Conservation (phyloP, 495 filamentous ascomycete genomes). For the Alectoria sarmentosa region DNA sequence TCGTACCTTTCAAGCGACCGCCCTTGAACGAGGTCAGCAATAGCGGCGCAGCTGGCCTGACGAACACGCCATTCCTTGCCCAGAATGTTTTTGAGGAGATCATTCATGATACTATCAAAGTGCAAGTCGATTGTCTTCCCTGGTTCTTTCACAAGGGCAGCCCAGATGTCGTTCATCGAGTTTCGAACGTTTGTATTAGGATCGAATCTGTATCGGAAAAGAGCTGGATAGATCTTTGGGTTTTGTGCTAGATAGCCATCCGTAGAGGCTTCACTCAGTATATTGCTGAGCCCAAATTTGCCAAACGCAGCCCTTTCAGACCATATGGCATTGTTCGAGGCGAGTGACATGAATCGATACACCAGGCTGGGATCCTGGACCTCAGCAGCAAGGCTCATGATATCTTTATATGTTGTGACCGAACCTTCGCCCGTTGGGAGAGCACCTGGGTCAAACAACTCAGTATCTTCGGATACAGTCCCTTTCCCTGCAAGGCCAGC, state of each 20-base stretch:
- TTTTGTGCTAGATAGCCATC: slow-evolving; percentile 64
- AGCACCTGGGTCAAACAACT: slow-evolving; percentile 90
- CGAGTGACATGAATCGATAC: slow-evolving; percentile 95
- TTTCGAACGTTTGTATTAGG: slow-evolving; percentile 85
- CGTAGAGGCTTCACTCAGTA: slow-evolving; percentile 79
- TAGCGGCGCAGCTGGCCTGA: slow-evolving; percentile 84
- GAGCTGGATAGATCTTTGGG: slow-evolving; percentile 88
- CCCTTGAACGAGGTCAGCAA: slow-evolving; percentile 77
- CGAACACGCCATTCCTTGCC: slow-evolving; percentile 89
- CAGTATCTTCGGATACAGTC: slow-evolving; percentile 78
- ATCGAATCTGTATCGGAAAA: slow-evolving; percentile 91
- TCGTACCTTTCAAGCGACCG: slow-evolving; percentile 70
- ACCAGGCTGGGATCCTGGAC: slow-evolving; percentile 90
- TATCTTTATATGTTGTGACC: slow-evolving; percentile 90
- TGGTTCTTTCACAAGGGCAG: slow-evolving; percentile 78
- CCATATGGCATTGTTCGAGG: slow-evolving; percentile 92
- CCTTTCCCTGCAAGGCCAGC: slow-evolving; percentile 64
- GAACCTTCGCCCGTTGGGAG: slow-evolving; percentile 87
- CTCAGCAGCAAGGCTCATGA: slow-evolving; percentile 86
- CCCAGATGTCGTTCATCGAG: slow-evolving; percentile 98
- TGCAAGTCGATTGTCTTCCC: slow-evolving; percentile 61
- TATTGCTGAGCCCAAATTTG: slow-evolving; percentile 82
- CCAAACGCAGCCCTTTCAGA: slow-evolving; percentile 91
- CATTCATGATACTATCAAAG: slow-evolving; percentile 79
- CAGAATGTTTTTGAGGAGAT: slow-evolving; percentile 76